phyloP scores from a whole-genome alignment of 1,139 yeast genomes.

The Protomyces lactucae-debilis region DNA sequence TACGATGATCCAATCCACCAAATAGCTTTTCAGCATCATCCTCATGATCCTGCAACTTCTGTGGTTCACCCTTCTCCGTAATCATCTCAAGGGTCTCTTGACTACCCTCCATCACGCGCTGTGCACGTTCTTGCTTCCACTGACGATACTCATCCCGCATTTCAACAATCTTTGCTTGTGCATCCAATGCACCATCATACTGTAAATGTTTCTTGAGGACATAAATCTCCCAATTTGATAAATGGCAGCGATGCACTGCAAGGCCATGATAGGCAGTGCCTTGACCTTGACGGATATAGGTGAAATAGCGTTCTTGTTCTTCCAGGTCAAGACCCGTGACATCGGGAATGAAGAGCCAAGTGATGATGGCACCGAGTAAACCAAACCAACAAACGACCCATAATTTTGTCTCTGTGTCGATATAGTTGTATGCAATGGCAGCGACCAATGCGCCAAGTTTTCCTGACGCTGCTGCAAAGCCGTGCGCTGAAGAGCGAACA shows the following conservation, averaged over 20 bases:
- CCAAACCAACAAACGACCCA: constrained; percentile 44
- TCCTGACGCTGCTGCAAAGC: constrained; percentile 53
- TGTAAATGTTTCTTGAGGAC: constrained; percentile 37
- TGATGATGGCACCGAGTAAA: constrained; percentile 40
- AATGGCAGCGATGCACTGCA: constrained; percentile 40
- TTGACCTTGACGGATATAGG: constrained; percentile 39
- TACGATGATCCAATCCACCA: not conserved
- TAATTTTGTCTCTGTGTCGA: constrained; percentile 39
- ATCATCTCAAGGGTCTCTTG: not conserved
- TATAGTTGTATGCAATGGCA: constrained; percentile 43
- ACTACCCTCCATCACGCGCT: not conserved
- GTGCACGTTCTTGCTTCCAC: not conserved
- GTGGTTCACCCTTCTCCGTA: not conserved
- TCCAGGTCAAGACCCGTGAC: constrained; percentile 41
- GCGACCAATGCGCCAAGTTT: constrained; percentile 56
- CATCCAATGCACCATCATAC: constrained; percentile 42
- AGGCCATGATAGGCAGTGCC: constrained; percentile 42
- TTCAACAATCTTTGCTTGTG: constrained; percentile 42
- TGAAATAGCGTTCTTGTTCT: constrained; percentile 43
- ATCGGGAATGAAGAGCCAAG: constrained; percentile 41
- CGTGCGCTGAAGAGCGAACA: constrained; percentile 56
- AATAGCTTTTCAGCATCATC: not conserved
- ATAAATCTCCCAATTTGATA: constrained; percentile 42
- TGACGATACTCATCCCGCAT: constrained; percentile 39
- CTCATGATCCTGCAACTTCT: not conserved